Base-by-base conservation (phyloP, 768 basidiomycete genomes). In the Pleurotus giganteus region DNA sequence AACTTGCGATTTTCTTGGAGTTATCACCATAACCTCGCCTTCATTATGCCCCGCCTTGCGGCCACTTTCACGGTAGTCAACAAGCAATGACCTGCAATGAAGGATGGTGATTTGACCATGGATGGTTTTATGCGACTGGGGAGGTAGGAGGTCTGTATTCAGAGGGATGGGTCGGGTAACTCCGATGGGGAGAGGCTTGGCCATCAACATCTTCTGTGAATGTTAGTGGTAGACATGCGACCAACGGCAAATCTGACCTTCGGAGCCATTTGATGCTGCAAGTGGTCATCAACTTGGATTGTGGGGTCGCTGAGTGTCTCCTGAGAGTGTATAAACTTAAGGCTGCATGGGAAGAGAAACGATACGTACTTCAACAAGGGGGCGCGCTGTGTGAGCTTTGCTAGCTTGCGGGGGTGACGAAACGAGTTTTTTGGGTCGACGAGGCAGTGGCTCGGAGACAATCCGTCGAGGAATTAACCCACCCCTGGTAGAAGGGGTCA, bases 11-110 rank as follows among this genome's bases (percentile, higher is more conserved):
- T 79, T 79, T 44, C 71, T 66, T 21, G 74, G 54, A 61, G 69
- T 69, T 27, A 82, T 66, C 23, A 79, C 54, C 21, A 82, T 60
- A 9, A 83, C 78, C 58, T 80, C 72, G 11, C 72, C 65, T 4
- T 79, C 81, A 57, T 69, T 74, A 26, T 70, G 63, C 4, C 77
- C 76, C 36, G 70, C 74, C 43, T 77, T 68, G 4, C 79, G 72
- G 57, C 82, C 77, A 26, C 76, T 74, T 65, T 81, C 79, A n/a
- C 82, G 75, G 47, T 83, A 78, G 62, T 84, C 82, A 24, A 83
- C 74, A 1, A 83, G 69, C n/a, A 80, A 57, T 19, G 77, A 72
- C 43, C 61, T 69, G 2, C 80, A 82, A 6, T 78, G 78, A 7
- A 83, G 64, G n/a, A 84, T 63, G 1, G 76, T 76, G 12, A 83